Evolutionary conservation across 2,329 filamentous ascomycete species (phyloP).

Genomic region (Trichophyton simii): DNA sequence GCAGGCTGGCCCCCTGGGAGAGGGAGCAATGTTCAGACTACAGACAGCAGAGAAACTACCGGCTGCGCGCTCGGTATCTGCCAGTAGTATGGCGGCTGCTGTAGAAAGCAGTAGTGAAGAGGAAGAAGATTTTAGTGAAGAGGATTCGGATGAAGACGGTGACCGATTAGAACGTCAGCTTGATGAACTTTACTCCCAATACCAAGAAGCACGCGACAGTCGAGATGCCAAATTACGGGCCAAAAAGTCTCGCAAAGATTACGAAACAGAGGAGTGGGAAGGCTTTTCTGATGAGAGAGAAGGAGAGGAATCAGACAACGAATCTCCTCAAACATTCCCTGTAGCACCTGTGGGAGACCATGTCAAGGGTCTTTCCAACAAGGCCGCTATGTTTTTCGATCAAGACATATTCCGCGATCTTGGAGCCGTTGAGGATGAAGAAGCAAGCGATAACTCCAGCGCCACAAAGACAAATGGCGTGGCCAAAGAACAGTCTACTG

Average conservation of each 20-base stretch:
- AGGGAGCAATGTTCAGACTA: constrained; percentile 75
- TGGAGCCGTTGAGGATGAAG: constrained; percentile 45
- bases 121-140: constrained; percentile 46
- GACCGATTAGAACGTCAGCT: constrained; percentile 75
- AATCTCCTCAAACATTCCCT: constrained; percentile 31
- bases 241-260: constrained; percentile 72
- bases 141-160: constrained; percentile 60
- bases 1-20: constrained; percentile 62
- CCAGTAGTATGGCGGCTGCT: constrained; percentile 64
- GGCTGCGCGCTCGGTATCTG: constrained; percentile 54
- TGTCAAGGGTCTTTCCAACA: constrained; percentile 56
- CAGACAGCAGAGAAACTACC: constrained; percentile 68
- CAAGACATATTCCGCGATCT: constrained; percentile 90
- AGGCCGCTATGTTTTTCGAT: constrained; percentile 79
- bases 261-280: constrained; percentile 82
- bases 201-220: constrained; percentile 65
- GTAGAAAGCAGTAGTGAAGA: constrained; percentile 47
- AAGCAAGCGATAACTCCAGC: constrained; percentile 24
- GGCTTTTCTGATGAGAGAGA: constrained; percentile 60
- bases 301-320: constrained; percentile 49
- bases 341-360: constrained; percentile 14
- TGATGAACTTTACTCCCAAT: constrained; percentile 76
- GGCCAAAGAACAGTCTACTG: background rate
- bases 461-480: background rate
- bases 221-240: constrained; percentile 77